Evolutionary conservation across 2,329 filamentous ascomycete genomes (phyloP).

Genomic region (Delphinella strobiligena): DNA sequence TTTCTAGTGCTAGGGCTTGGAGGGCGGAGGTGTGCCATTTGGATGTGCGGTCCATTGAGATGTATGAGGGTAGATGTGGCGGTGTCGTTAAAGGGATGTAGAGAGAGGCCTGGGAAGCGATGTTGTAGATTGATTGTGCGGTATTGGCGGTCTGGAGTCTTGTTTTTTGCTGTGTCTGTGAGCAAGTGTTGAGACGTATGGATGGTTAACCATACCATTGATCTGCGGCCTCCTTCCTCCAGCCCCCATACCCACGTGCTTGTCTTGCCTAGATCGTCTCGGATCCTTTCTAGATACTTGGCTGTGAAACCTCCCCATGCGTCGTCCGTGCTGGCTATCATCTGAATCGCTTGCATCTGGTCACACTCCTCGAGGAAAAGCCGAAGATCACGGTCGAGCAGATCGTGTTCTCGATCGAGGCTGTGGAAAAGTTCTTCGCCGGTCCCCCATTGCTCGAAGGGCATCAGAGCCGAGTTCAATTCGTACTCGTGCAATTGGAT

Average conservation of each 20-base stretch:
- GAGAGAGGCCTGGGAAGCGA: conserved; percentile 61
- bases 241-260: conserved; percentile 79
- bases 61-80: conserved; percentile 44
- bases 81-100: conserved; percentile 63
- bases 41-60: conserved; percentile 50
- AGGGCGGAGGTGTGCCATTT: conserved; percentile 73
- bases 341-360: conserved; percentile 75
- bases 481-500: conserved; percentile 82
- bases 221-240: conserved; percentile 41
- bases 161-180: conserved; percentile 43
- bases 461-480: conserved; percentile 64
- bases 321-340: conserved; percentile 41
- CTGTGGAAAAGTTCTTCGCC: conserved; percentile 59
- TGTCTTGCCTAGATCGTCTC: conserved; percentile 85
- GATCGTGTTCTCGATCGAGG: conserved; percentile 55
- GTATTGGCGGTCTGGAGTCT: conserved; percentile 58
- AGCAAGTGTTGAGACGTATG: too few species aligned
- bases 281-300: conserved; percentile 48
- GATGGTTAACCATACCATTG: too few species aligned
- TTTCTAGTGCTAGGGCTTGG: conserved; percentile 65
- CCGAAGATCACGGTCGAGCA: conserved; percentile 81
- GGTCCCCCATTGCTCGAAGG: conserved; percentile 64
- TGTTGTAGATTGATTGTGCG: conserved; percentile 56
- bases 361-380: conserved; percentile 90
- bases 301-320: conserved; percentile 37